These are phyloP conservation scores for Aspergillus ochraceoroseus DNA, from an alignment of 2,329 filamentous ascomycete species.

Conservation along the genomic window DNA sequence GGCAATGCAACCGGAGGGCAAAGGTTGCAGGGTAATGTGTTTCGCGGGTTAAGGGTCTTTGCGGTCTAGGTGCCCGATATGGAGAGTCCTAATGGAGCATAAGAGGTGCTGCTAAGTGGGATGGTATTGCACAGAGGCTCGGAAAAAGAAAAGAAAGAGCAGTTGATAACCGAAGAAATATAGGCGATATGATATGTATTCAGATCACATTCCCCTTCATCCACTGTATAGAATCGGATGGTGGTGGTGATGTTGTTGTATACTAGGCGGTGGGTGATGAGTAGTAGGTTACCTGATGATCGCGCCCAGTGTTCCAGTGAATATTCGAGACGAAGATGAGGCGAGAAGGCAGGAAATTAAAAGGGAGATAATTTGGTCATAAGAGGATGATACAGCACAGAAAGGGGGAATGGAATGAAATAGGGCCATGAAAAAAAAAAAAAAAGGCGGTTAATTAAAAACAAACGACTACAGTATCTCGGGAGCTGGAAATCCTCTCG, in stretches of 20 bases:
- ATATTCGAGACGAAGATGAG: constrained; percentile 8
- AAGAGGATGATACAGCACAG: constrained; percentile 2
- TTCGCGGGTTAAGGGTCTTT: background rate
- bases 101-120: too few species aligned
- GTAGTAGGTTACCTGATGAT: constrained; percentile 1
- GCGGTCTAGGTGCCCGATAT: constrained; percentile 13
- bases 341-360: constrained; percentile 1
- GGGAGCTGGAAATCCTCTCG: constrained; percentile 4
- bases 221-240: too few species aligned
- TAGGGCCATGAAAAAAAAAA: constrained; percentile 5
- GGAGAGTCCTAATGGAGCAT: constrained; percentile 2
- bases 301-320: constrained; percentile 4
- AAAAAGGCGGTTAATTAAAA: constrained; percentile 7
- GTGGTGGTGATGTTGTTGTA: too few species aligned
- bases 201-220: constrained; percentile 9
- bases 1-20: constrained; percentile 1
- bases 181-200: constrained; percentile 12
- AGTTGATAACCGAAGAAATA: constrained; percentile 13
- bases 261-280: too few species aligned
- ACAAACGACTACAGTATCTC: constrained; percentile 1
- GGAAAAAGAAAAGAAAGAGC: constrained; percentile 9
- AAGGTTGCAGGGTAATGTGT: constrained; percentile 1
- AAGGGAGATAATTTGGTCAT: constrained; percentile 14
- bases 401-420: constrained; percentile 8
- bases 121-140: constrained; percentile 6